Evolutionary conservation across 139 green algal species (phyloP).

Genomic region (Raphidocelis subcapitata): DNA sequence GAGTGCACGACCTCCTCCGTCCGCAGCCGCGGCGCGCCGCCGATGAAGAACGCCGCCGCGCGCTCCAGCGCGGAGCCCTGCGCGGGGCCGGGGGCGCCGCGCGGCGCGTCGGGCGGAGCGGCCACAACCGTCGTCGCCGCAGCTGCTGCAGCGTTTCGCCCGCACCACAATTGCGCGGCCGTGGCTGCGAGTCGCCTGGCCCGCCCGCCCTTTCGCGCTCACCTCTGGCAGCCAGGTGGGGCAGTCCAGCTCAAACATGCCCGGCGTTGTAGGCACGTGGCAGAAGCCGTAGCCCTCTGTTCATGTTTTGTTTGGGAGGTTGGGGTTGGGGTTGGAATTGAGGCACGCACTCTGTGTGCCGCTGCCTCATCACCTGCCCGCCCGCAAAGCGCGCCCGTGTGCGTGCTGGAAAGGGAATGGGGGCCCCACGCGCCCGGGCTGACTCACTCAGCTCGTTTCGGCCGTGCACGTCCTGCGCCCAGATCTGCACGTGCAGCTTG

Average conservation of each 20-base stretch:
- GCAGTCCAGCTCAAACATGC: conserved; percentile 67
- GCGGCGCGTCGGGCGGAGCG: not conserved
- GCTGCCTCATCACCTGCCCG: too few species aligned
- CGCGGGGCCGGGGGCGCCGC: too few species aligned
- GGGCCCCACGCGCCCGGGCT: not conserved
- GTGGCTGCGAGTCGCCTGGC: too few species aligned
- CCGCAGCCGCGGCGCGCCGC: conserved; percentile 63
- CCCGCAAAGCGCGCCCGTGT: too few species aligned
- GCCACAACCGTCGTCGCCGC: not conserved
- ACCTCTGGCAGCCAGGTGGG: conserved; percentile 74
- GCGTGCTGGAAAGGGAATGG: too few species aligned
- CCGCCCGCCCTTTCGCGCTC: too few species aligned
- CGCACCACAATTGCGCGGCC: too few species aligned
- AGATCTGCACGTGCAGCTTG: conserved; percentile 83
- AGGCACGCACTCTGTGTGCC: too few species aligned
- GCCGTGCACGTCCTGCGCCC: conserved; percentile 65
- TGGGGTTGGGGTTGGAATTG: too few species aligned
- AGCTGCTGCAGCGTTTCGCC: too few species aligned
- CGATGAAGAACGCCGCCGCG: conserved; percentile 64
- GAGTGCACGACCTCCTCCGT: conserved; percentile 68
- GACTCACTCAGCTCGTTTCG: conserved; percentile 69
- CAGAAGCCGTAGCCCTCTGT: conserved; percentile 79
- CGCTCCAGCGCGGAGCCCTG: conserved; percentile 58
- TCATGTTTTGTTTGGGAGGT: too few species aligned
- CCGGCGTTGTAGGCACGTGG: conserved; percentile 69